Conservation (phyloP, 768 basidiomycete species). For the Lactifluus piperatus region DNA sequence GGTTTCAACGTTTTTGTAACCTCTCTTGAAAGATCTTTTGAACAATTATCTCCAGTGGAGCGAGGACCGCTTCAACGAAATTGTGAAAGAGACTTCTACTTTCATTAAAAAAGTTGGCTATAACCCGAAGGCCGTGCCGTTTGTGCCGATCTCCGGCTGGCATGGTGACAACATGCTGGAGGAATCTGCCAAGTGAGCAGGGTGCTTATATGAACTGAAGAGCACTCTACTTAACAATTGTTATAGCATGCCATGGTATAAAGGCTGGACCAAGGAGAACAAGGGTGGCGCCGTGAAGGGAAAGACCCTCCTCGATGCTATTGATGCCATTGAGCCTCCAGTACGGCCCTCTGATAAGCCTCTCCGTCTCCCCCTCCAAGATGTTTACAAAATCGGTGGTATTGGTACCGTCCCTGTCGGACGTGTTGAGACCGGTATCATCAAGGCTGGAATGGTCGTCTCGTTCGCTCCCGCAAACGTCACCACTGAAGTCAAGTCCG, state of each 20-base stretch:
- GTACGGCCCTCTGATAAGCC: conserved; percentile 97
- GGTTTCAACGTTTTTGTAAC: conserved; percentile 13
- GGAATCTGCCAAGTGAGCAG: conserved; percentile 82
- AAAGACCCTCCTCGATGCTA: conserved; percentile 99
- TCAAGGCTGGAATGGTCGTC: conserved; percentile 99
- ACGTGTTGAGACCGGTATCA: conserved; percentile 99
- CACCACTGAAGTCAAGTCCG: conserved; percentile 99
- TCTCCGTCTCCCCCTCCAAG: conserved; percentile 99
- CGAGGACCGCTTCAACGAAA: conserved; percentile 99
- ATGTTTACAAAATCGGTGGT: conserved; percentile 99
- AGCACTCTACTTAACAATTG: conserved; percentile 8
- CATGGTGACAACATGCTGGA: conserved; percentile 99
- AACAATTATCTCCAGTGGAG: conserved; percentile 65
- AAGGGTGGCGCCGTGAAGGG: conserved; percentile 93
- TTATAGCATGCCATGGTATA: conserved; percentile 95
- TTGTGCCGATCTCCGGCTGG: conserved; percentile 99
- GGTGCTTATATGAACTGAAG: not conserved
- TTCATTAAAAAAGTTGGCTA: conserved; percentile 99
- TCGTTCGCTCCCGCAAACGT: conserved; percentile 95
- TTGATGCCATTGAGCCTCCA: conserved; percentile 98
- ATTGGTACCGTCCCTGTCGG: conserved; percentile 99
- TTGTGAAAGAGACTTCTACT: conserved; percentile 92
- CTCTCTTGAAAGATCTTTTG: not conserved
- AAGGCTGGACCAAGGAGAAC: conserved; percentile 97
- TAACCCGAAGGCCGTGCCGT: conserved; percentile 97